Evolutionary conservation across 257 asterid species (phyloP).

Genomic region (Nicotiana benthamiana): DNA sequence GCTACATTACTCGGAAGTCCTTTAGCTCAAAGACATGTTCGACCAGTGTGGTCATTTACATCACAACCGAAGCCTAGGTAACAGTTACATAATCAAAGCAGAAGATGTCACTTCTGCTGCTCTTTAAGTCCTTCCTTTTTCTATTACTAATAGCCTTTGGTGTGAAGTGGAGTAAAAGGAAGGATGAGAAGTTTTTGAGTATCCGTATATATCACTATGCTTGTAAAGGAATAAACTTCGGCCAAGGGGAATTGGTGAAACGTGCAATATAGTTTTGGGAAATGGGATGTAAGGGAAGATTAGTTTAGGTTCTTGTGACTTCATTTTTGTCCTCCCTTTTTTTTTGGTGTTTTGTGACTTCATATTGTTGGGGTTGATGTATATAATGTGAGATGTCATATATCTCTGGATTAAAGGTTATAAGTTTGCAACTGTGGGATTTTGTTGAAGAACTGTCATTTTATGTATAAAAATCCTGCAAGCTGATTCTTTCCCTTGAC

Average conservation of each 20-base stretch:
- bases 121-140: background rate
- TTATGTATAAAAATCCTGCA: background rate
- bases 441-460: background rate
- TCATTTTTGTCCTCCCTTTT: background rate
- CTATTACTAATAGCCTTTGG: background rate
- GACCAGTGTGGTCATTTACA: slow-evolving; percentile 52
- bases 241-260: background rate
- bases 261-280: slow-evolving; percentile 5
- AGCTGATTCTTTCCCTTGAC: background rate
- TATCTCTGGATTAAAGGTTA: background rate
- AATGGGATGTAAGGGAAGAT: background rate
- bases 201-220: background rate
- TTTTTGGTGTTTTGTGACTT: background rate
- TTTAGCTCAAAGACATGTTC: slow-evolving; percentile 49
- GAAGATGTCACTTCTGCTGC: background rate
- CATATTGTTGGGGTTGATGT: slow-evolving; percentile 17
- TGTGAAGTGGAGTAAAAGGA: background rate
- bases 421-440: slow-evolving; percentile 8
- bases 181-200: background rate
- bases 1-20: slow-evolving; percentile 53
- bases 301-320: background rate
- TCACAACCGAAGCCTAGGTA: slow-evolving; percentile 52
- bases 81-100: background rate
- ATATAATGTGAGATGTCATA: slow-evolving; percentile 7
- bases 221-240: slow-evolving; percentile 8